Base-by-base conservation (phyloP, 2,329 filamentous ascomycete genomes). In the Decorospora gaudefroyi region DNA sequence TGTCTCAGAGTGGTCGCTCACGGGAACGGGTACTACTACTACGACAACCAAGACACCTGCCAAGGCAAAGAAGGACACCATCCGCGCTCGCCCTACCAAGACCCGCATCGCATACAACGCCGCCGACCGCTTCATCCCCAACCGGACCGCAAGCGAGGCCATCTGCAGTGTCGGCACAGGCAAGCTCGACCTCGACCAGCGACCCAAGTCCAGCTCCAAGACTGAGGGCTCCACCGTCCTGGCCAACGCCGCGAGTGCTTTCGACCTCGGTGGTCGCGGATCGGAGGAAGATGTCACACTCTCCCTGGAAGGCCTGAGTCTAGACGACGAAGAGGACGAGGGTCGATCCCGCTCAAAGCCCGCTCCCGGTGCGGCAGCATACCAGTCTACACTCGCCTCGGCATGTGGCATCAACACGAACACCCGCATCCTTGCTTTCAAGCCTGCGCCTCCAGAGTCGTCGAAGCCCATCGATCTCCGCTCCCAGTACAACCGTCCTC, bases 381-480 rank as follows among this genome's bases (percentile, higher is more conserved):
- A 96, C 72, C 88, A 96, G 72, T 90, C 93, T 46, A 92, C 90
- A 2, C 78, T 97, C 31, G 91, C 92, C 31, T 86, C 85, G 57
- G 92, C 92, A 35, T 97, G 92, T 70, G 93, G 91, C 44, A 90
- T 99, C 52, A 92, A 85, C 67, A 82, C 95, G 51, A 95, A 91
- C 78, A 95, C 91, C 42, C 88, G 93, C 52, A 99, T 99, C 62
- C 86, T 99, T 37, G 88, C 93, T 48, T 99, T 96, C 81, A 99
- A 99, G 84, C 93, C 93, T 41, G 90, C 92, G 2, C 83, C 93
- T n/a, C 93, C 93, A 3, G 93, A 97, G 76, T 97, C 93, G 5
- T 96, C 91, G 22, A 96, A 96, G 80, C 93, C 93, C 23, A 96
- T 99, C 67, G 93, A 99, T 70, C 85, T 99, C 51, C 87, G 93